Percentiles rank a stretch among this genome's conserved stretches.
phyloP scores from a whole-genome alignment of 2,329 filamentous ascomycete genomes.

The Penicillium sp. region DNA sequence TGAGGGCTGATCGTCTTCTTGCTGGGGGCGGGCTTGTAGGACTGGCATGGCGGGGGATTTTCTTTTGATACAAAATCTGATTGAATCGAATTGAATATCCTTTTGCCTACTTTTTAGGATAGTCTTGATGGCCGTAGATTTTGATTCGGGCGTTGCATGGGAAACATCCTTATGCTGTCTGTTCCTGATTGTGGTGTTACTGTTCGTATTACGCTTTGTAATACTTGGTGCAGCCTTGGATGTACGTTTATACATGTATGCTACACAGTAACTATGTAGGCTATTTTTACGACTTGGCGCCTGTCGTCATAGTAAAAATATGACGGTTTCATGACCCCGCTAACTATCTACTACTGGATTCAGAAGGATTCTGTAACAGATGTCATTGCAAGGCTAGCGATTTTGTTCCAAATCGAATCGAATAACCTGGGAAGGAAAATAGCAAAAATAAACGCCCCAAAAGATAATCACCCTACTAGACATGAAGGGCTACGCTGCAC shows the following conservation, averaged over 20 bases:
- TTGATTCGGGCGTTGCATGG: neutral
- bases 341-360: neutral
- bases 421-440: neutral
- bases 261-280: no score
- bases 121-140: neutral
- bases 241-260: neutral
- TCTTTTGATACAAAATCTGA: constrained; percentile 24
- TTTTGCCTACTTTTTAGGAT: constrained; percentile 7
- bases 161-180: constrained; percentile 3
- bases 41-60: constrained; percentile 18
- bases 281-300: neutral
- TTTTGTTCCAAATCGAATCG: neutral
- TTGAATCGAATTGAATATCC: constrained; percentile 27
- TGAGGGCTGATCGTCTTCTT: constrained; percentile 9
- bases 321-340: neutral
- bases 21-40: constrained; percentile 10
- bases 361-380: neutral
- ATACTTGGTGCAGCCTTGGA: neutral
- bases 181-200: neutral
- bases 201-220: neutral
- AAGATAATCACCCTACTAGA: neutral
- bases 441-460: neutral
- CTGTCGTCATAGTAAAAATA: neutral
- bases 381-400: neutral
- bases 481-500: neutral